Base-by-base conservation (phyloP, 192 early-diverging fungal species). In the Coemansia sp. region DNA sequence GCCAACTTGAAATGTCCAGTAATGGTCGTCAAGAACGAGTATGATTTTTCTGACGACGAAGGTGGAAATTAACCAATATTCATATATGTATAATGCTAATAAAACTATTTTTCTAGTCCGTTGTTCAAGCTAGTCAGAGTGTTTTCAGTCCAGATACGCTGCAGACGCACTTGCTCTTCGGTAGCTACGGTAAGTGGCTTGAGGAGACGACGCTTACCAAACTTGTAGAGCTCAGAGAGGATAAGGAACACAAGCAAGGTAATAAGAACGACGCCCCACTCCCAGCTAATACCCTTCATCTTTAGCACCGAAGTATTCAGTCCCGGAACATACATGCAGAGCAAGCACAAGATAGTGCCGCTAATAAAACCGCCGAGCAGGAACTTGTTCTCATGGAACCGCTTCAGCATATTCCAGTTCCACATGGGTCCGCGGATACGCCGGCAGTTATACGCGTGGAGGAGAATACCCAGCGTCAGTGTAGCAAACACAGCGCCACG, bases 371-470 rank as follows among this genome's bases (percentile, higher is more conserved):
- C 76, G 19, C 46, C 80, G 38, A 77, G 68, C 23, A 92, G 69
- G 53, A 86, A 85, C 44, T 70, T 75, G 75, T 90, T 91, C 46
- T 88, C 76, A 26, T 69, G 47, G 63, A 82, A 64, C 26, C 73
- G 80, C 47, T 84, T 67, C 19, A 78, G 59, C 77, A 74, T 80
- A 62, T 39, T 62, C 74, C 63, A 68, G 47, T 53, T 74, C 88
- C 89, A 94, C 60, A 86, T 85, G 55, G 87, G 83, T 0, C 89
- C 76, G 39, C 88, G 80, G 26, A 88, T 78, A 52, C 89, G 82
- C 32, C 91, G 89, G 77, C 91, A 93, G 69, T 92, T 94, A 72
- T 88, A 88, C 11, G 86, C 89, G 68, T 94, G 92, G 46, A 93
- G 72, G 13, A 95, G 84, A 33, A 93, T 80, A 49, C 89, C 76